phyloP scores from a whole-genome alignment of 1,284 basidiomycete species.

The Rhodotorula sp. region DNA sequence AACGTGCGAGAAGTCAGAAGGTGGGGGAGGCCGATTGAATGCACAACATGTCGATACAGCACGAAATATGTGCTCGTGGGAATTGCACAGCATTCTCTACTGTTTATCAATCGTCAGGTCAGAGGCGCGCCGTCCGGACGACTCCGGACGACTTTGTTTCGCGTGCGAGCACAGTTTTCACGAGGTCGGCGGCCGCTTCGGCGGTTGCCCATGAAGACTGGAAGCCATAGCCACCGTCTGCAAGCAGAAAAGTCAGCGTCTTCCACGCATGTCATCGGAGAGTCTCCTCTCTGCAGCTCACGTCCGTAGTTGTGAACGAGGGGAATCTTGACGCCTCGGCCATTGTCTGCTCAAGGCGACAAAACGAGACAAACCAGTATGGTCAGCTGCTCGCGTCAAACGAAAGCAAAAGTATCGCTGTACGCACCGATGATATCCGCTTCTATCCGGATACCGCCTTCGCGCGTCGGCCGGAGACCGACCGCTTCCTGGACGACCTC shows the following conservation, averaged over 20 bases:
- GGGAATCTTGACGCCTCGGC: conserved; percentile 45
- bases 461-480: conserved; percentile 56
- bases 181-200: conserved; percentile 57
- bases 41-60: too few relatives aligned
- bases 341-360: not conserved
- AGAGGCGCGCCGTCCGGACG: too few relatives aligned
- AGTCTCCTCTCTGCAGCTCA: not conserved
- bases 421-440: conserved; percentile 33
- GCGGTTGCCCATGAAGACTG: conserved; percentile 74
- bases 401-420: not conserved
- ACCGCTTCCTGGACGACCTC: conserved; percentile 67
- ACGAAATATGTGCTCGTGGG: too few relatives aligned
- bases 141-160: not conserved
- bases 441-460: conserved; percentile 56
- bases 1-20: not conserved
- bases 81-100: too few relatives aligned
- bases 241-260: not conserved
- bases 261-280: too few relatives aligned
- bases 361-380: too few relatives aligned
- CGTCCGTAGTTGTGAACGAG: conserved; percentile 55
- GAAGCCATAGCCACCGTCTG: conserved; percentile 66
- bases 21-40: too few relatives aligned
- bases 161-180: conserved; percentile 44
- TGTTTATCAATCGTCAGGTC: too few relatives aligned
- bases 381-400: not conserved